Evolutionary conservation across 176 grass and related monocot species (phyloP).

Genomic region (Aegilops sharonensis): DNA sequence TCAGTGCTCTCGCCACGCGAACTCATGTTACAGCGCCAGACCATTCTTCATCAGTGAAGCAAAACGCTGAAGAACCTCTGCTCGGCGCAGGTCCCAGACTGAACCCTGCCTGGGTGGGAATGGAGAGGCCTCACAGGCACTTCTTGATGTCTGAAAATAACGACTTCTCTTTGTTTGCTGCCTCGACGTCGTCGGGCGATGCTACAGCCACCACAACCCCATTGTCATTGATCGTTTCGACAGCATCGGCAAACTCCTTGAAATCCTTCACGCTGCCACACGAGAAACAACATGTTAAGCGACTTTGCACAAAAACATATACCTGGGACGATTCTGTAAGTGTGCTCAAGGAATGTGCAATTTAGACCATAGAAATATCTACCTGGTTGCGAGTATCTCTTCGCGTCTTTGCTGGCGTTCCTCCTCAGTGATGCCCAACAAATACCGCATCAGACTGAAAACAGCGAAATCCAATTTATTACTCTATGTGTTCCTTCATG

Average conservation of each 20-base stretch:
- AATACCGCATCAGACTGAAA: conserved; percentile 83
- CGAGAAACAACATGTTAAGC: conserved; percentile 6
- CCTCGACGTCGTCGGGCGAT: conserved; percentile 68
- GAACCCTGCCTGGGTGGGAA: not conserved
- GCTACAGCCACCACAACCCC: conserved; percentile 87
- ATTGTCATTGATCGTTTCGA: conserved; percentile 74
- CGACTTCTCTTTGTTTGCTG: conserved; percentile 54
- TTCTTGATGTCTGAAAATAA: conserved; percentile 70
- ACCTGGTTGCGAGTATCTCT: conserved; percentile 94
- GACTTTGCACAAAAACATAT: not conserved
- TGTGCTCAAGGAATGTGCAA: not conserved
- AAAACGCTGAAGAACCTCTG: not conserved
- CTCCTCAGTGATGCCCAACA: conserved; percentile 77
- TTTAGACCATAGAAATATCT: conserved; percentile 25
- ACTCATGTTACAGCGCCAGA: conserved; percentile 9
- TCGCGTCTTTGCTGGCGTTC: conserved; percentile 87
- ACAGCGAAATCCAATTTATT: not conserved
- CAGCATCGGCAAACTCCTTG: conserved; percentile 90
- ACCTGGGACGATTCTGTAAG: not conserved
- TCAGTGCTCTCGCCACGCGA: not conserved
- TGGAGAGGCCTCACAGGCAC: conserved; percentile 48
- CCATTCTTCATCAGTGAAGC: not conserved
- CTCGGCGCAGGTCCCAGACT: not conserved
- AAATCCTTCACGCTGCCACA: conserved; percentile 81
- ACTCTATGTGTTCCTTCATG: not conserved